These are phyloP conservation scores for Sungouiella thailandica DNA, from an alignment of 805 yeast species.

Conservation along the genomic window DNA sequence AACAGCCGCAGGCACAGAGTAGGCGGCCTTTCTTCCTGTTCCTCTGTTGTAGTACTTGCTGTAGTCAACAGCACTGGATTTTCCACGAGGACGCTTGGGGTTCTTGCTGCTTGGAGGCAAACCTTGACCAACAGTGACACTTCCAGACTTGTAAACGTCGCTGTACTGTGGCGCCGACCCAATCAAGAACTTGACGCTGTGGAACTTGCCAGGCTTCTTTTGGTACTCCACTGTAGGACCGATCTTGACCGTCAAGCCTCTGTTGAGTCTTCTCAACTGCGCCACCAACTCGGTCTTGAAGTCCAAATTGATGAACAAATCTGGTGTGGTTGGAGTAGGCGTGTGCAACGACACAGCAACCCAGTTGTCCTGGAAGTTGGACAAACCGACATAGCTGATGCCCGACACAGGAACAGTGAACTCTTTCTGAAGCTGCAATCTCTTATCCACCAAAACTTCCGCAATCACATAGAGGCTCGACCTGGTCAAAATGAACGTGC, in stretches of 20 bases:
- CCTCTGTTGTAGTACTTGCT: conserved; percentile 38
- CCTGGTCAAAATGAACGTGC: conserved; percentile 67
- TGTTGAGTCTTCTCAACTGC: conserved; percentile 59
- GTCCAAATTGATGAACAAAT: conserved; percentile 70
- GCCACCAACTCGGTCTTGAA: conserved; percentile 89
- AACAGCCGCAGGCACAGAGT: background rate
- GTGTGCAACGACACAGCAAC: conserved; percentile 55
- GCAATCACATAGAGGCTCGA: conserved; percentile 63
- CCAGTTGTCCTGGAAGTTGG: conserved; percentile 90
- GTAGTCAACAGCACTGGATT: conserved; percentile 34
- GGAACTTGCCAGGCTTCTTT: conserved; percentile 86
- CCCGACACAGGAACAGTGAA: conserved; percentile 53
- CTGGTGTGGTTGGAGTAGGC: conserved; percentile 57
- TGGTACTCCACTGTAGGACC: conserved; percentile 74
- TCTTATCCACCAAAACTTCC: conserved; percentile 61
- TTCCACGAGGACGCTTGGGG: conserved; percentile 69
- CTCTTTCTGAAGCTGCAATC: conserved; percentile 57
- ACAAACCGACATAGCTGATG: conserved; percentile 61
- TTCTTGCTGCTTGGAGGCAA: conserved; percentile 68
- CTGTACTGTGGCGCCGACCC: conserved; percentile 55
- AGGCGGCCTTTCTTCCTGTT: conserved; percentile 8
- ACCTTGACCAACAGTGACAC: conserved; percentile 77
- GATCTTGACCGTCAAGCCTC: conserved; percentile 55
- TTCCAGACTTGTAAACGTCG: conserved; percentile 84
- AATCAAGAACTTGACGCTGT: conserved; percentile 63